These are phyloP conservation scores for Amaranthus tricolor DNA, from an alignment of 179 eudicot species.

Conservation along the genomic window DNA sequence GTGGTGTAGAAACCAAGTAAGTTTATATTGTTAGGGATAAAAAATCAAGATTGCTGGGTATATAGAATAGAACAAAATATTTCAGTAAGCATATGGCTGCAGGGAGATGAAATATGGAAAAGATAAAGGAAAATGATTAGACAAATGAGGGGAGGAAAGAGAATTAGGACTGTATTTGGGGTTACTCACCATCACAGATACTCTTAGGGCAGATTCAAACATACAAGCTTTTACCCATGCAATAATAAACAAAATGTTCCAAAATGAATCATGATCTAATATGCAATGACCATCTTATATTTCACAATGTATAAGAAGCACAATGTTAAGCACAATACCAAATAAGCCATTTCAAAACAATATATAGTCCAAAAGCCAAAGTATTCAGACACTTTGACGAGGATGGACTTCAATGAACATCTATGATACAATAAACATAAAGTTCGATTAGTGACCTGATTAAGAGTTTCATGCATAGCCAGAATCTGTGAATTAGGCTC, in stretches of 20 bases:
- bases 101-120: too few species aligned
- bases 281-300: neutral
- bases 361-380: constrained; percentile 2
- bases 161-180: too few species aligned
- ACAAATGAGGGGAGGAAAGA: too few species aligned
- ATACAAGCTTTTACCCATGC: neutral
- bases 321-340: neutral
- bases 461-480: constrained; percentile 61
- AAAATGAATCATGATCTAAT: neutral
- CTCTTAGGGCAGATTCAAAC: neutral
- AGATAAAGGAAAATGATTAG: too few species aligned
- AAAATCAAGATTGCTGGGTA: too few species aligned
- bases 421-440: neutral
- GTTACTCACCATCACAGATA: too few species aligned
- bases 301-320: neutral
- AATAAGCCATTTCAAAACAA: neutral
- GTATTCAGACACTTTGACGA: neutral
- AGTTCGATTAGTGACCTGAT: constrained; percentile 55
- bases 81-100: too few species aligned
- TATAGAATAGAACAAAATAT: too few species aligned
- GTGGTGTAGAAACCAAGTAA: too few species aligned
- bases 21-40: too few species aligned
- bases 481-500: constrained; percentile 46
- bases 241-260: neutral
- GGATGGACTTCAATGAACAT: neutral